Percentiles rank a stretch among this genome's conserved stretches.
Conservation (phyloP, 176 grass and related monocot genomes). For the Pharus latifolius region DNA sequence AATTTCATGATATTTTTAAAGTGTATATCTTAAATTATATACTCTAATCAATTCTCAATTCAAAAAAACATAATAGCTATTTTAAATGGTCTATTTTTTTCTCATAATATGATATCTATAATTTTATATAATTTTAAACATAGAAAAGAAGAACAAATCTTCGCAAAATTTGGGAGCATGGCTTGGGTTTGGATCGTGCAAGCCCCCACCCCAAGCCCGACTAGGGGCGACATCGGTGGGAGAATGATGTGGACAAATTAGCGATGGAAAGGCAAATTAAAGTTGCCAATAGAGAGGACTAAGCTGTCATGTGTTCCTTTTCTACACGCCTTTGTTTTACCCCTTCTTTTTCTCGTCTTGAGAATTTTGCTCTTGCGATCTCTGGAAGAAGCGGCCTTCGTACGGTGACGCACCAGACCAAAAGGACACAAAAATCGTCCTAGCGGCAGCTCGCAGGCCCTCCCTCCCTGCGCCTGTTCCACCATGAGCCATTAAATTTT, state of each 20-base stretch:
- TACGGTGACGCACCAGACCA: conserved; percentile 17
- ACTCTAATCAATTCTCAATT: too few relatives aligned
- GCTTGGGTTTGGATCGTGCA: too few relatives aligned
- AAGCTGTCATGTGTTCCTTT: not conserved
- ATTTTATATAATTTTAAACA: too few relatives aligned
- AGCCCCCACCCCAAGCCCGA: too few relatives aligned
- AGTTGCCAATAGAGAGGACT: not conserved
- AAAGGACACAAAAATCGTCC: not conserved
- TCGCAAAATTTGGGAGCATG: too few relatives aligned
- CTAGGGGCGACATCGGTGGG: too few relatives aligned
- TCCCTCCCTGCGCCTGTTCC: not conserved
- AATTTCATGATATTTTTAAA: too few relatives aligned
- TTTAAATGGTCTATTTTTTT: too few relatives aligned
- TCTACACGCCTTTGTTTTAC: conserved; percentile 32
- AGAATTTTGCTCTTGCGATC: conserved; percentile 2
- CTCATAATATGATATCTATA: too few relatives aligned
- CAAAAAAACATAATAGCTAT: too few relatives aligned
- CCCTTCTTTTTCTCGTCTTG: not conserved
- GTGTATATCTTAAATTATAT: too few relatives aligned
- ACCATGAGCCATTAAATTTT: not conserved
- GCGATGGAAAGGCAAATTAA: not conserved
- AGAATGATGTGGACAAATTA: conserved; percentile 2
- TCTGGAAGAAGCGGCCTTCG: not conserved
- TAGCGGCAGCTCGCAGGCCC: not conserved
- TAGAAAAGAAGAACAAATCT: too few relatives aligned